These are phyloP conservation scores for Cadophora malorum DNA, from an alignment of 2,329 filamentous ascomycete genomes.

Conservation along the genomic window DNA sequence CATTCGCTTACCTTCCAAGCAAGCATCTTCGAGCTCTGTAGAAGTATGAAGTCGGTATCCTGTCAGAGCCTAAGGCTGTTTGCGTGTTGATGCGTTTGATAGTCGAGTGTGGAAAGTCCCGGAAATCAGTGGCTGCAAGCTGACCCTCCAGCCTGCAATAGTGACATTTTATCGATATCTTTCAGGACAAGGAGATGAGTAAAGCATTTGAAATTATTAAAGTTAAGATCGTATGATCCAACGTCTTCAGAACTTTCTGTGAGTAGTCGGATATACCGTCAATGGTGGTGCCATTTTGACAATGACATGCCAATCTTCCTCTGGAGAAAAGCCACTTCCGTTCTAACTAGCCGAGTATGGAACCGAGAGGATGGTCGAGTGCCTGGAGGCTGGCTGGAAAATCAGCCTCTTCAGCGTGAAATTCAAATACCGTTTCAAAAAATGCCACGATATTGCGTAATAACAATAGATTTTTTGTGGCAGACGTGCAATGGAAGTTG, in stretches of 20 bases:
- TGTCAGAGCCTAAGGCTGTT: background rate
- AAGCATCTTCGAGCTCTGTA: background rate
- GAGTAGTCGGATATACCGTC: background rate
- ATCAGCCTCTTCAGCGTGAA: background rate
- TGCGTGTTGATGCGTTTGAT: background rate
- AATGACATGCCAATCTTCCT: constrained; percentile 1
- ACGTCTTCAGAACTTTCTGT: background rate
- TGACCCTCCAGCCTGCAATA: background rate
- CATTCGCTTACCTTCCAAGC: background rate
- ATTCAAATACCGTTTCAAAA: background rate
- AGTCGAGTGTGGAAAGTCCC: background rate
- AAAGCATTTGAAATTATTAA: background rate
- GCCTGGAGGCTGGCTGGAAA: constrained; percentile 2
- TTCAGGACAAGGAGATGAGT: background rate
- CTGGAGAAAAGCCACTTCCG: background rate
- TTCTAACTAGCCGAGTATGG: background rate
- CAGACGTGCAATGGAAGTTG: background rate
- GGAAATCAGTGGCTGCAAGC: background rate
- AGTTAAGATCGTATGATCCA: background rate
- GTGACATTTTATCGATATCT: background rate
- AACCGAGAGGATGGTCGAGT: background rate
- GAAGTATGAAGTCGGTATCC: background rate
- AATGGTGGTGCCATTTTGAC: background rate
- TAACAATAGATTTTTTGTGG: background rate
- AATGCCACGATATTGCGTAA: background rate